Evolutionary conservation across 768 basidiomycete genomes (phyloP).

Genomic region (Pleurotus djamor): DNA sequence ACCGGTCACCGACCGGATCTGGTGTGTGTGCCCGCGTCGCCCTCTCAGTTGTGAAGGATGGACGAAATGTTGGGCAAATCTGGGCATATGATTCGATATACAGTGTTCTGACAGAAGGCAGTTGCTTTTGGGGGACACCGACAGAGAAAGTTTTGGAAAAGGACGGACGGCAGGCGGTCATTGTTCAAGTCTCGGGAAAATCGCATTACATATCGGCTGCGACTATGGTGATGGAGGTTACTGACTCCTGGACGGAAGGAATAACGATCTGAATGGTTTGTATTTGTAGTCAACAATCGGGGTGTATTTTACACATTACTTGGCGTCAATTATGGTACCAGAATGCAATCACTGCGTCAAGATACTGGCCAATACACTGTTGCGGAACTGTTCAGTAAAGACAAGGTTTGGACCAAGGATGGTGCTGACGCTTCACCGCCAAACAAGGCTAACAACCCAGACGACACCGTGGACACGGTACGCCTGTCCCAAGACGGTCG

Average conservation of each 20-base stretch:
- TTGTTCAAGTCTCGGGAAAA: conserved; percentile 26
- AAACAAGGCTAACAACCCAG: conserved; percentile 59
- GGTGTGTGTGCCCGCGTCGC: conserved; percentile 36
- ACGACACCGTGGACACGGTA: conserved; percentile 51
- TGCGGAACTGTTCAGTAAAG: conserved; percentile 16
- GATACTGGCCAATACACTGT: not conserved
- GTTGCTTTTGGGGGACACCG: conserved; percentile 23
- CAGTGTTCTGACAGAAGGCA: conserved; percentile 15
- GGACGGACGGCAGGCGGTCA: conserved; percentile 10
- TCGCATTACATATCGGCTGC: conserved; percentile 18
- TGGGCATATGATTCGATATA: conserved; percentile 31
- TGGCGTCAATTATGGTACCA: too few species aligned
- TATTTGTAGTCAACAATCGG: too few species aligned
- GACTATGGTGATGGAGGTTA: too few species aligned
- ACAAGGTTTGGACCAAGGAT: not conserved
- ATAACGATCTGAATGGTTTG: too few species aligned
- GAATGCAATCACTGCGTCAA: too few species aligned
- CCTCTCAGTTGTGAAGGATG: conserved; percentile 27
- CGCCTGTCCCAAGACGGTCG: conserved; percentile 62
- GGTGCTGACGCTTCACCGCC: conserved; percentile 62
- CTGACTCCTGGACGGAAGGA: too few species aligned
- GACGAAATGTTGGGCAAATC: conserved; percentile 21
- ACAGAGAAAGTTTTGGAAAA: conserved; percentile 7
- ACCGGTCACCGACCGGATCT: conserved; percentile 36
- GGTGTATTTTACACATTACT: too few species aligned